Base-by-base conservation (phyloP, 306 rosid species). In the Quercus cerris region DNA sequence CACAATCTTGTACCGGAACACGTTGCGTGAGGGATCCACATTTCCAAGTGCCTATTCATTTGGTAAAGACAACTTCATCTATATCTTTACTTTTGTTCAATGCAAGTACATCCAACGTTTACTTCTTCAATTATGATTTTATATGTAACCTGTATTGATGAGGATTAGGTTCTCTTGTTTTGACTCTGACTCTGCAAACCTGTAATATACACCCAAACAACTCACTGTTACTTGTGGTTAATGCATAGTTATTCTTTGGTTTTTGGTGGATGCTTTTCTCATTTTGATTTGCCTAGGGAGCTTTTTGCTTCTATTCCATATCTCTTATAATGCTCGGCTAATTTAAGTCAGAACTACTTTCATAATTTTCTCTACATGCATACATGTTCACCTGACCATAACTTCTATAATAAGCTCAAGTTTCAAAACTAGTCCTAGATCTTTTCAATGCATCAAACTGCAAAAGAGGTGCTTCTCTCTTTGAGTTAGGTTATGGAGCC, bases 11-110 rank as follows among this genome's bases (percentile, higher is more conserved):
- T 96, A 96, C 80, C 85, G 98, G 79, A 96, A 96, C 75, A 93
- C 98, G 3, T 85, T 96, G 77, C 91, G 98, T 44, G 99, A 96
- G 87, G 99, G 99, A 75, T 96, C 99, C 74, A 93, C 97, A 75
- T 96, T 93, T 88, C 98, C 99, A 72, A 93, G 81, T 77, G 98
- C 99, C 52, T 91, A 93, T 88, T 76, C 98, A 44, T 96, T 96
- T 90, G 99, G 99, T 96, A 86, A 85, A 90, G 70, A 56, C 81
- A 17, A 75, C 22, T 56, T 57, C 51, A 41, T 73, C 69, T 67
- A 25, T 49, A 18, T 73, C 70, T n/a, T 55, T 75, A 62, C 46
- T 73, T 78, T 70, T 82, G 30, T 57, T 76, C 64, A 59, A 71
- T 14, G 70, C 57, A 64, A 70, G 49, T 59, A 76, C 79, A 46